These are phyloP conservation scores for Solanum pinnatisectum DNA, from an alignment of 257 asterid genomes.

Conservation along the genomic window DNA sequence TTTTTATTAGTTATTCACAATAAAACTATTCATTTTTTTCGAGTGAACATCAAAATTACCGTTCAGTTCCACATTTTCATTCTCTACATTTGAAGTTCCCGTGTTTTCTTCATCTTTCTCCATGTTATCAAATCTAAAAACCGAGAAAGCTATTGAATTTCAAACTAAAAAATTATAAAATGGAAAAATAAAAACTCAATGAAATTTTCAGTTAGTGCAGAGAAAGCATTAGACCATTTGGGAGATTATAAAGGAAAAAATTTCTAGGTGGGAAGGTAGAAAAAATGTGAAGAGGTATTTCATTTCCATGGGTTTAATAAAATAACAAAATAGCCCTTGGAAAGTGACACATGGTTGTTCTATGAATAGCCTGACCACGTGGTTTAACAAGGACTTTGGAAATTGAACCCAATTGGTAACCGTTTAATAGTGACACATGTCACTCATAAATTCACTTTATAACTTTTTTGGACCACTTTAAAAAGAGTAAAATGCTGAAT, in stretches of 20 bases:
- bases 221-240: not conserved
- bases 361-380: too few species aligned
- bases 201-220: too few species aligned
- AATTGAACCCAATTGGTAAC: too few species aligned
- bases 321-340: constrained; percentile 25
- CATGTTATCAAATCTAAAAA: constrained; percentile 6
- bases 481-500: too few species aligned
- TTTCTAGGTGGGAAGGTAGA: not conserved
- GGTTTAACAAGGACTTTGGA: not conserved
- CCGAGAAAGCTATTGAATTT: not conserved
- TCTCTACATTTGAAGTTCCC: constrained; percentile 9
- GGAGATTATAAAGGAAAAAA: not conserved
- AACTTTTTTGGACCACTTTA: too few species aligned
- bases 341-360: not conserved
- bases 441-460: not conserved
- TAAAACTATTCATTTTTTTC: too few species aligned
- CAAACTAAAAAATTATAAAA: too few species aligned
- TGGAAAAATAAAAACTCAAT: too few species aligned
- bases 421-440: not conserved
- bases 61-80: constrained; percentile 19
- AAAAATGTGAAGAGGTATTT: not conserved
- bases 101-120: constrained; percentile 12
- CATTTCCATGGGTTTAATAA: not conserved
- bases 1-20: constrained; percentile 41
- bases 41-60: not conserved